A percentile compares a stretch with the other conserved stretches of the same genome.
phyloP scores from a whole-genome alignment of 2,329 filamentous ascomycete genomes.

The Venturia oleaginea region DNA sequence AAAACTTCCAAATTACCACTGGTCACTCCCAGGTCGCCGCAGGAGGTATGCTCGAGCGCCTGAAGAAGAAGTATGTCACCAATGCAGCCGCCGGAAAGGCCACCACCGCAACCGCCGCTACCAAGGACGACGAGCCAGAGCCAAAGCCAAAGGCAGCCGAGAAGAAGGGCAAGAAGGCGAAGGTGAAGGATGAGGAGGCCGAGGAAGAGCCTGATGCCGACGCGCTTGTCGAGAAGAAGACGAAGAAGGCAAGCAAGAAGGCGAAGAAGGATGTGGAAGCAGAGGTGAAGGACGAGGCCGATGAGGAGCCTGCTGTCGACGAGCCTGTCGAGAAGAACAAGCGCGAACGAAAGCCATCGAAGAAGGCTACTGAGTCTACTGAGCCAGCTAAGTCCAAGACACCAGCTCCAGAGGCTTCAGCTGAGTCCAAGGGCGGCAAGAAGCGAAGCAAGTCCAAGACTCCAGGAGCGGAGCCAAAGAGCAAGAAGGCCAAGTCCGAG shows the following conservation, averaged over 20 bases:
- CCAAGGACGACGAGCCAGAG: neutral
- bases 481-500: neutral
- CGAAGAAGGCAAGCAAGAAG: neutral
- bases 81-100: neutral
- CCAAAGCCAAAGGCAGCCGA: neutral
- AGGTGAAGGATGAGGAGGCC: neutral
- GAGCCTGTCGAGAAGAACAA: neutral
- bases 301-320: neutral
- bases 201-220: neutral
- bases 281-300: neutral
- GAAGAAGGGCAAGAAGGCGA: constrained; percentile 6
- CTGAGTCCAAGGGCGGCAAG: neutral
- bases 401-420: neutral
- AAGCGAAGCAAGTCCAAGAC: neutral
- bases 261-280: neutral
- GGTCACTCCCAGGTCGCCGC: neutral
- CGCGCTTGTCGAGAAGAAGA: no score
- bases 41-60: neutral
- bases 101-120: neutral
- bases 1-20: neutral
- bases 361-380: neutral
- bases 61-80: constrained; percentile 9
- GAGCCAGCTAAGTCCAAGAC: neutral
- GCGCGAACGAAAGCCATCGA: neutral
- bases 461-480: neutral